Conservation (phyloP, 2,329 filamentous ascomycete species). For the Verticillium nubilum region DNA sequence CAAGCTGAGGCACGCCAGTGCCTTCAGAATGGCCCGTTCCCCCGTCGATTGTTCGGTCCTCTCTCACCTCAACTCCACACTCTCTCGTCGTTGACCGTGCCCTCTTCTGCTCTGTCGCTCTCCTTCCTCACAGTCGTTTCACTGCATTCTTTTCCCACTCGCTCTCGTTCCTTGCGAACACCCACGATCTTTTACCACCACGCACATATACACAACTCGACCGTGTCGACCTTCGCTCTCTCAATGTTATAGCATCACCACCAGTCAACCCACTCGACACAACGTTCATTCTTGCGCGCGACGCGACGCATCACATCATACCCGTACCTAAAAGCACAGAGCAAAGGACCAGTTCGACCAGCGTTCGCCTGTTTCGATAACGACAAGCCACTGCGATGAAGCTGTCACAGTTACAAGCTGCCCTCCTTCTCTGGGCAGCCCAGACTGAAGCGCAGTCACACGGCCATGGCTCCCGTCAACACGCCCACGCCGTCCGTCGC, state of each 20-base stretch:
- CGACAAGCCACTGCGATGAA: constrained; percentile 39
- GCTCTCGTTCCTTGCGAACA: neutral
- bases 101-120: neutral
- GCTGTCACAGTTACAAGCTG: constrained; percentile 23
- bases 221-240: constrained; percentile 1
- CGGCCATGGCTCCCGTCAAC: constrained; percentile 33
- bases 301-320: constrained; percentile 3
- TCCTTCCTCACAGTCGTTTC: neutral
- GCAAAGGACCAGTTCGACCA: constrained; percentile 7
- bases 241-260: constrained; percentile 11
- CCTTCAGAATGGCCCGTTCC: neutral
- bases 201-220: neutral
- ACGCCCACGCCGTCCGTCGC: constrained; percentile 21
- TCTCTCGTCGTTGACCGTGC: neutral
- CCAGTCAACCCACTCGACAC: constrained; percentile 1
- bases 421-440: constrained; percentile 36
- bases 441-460: constrained; percentile 28
- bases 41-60: neutral
- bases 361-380: neutral
- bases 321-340: constrained; percentile 1
- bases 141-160: neutral
- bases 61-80: neutral
- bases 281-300: constrained; percentile 1
- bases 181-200: neutral
- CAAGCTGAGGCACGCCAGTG: neutral